These are phyloP conservation scores for Stagonosporopsis tanaceti DNA, from an alignment of 2,329 filamentous ascomycete genomes.

Conservation along the genomic window DNA sequence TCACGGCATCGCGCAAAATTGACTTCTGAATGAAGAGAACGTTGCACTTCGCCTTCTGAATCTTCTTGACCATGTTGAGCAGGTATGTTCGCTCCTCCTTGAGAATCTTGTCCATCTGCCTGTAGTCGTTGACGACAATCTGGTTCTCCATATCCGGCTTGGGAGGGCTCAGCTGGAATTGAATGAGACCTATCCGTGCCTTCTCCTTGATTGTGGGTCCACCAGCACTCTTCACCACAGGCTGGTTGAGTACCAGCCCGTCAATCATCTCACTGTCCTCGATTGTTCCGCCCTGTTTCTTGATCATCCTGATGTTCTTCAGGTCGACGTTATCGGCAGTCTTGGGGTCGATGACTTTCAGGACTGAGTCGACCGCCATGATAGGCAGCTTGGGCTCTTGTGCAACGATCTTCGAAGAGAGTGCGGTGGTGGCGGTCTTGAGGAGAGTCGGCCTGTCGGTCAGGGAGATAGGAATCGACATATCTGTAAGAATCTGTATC, in stretches of 20 bases:
- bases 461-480: slow-evolving; percentile 93
- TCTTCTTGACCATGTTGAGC: slow-evolving; percentile 99
- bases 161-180: slow-evolving; percentile 97
- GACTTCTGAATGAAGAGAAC: slow-evolving; percentile 98
- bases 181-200: slow-evolving; percentile 93
- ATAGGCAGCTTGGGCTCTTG: slow-evolving; percentile 97
- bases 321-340: slow-evolving; percentile 96
- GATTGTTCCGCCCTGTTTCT: slow-evolving; percentile 97
- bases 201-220: slow-evolving; percentile 95
- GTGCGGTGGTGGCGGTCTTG: slow-evolving; percentile 94
- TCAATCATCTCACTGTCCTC: slow-evolving; percentile 98
- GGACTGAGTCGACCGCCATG: slow-evolving; percentile 96
- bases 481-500: slow-evolving; percentile 88
- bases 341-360: slow-evolving; percentile 94
- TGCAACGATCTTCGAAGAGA: slow-evolving; percentile 98
- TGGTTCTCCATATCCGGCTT: slow-evolving; percentile 99
- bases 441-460: slow-evolving; percentile 88
- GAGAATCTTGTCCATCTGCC: slow-evolving; percentile 99
- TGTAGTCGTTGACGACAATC: slow-evolving; percentile 98
- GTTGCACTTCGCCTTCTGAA: slow-evolving; percentile 99
- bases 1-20: slow-evolving; percentile 95
- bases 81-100: slow-evolving; percentile 99
- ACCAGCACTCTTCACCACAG: slow-evolving; percentile 90
- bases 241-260: slow-evolving; percentile 89
- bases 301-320: slow-evolving; percentile 94